Evolutionary conservation across 257 asterid genomes (phyloP), one percentile per base, ranked within the genome.

Genomic region (Rhazya stricta): DNA sequence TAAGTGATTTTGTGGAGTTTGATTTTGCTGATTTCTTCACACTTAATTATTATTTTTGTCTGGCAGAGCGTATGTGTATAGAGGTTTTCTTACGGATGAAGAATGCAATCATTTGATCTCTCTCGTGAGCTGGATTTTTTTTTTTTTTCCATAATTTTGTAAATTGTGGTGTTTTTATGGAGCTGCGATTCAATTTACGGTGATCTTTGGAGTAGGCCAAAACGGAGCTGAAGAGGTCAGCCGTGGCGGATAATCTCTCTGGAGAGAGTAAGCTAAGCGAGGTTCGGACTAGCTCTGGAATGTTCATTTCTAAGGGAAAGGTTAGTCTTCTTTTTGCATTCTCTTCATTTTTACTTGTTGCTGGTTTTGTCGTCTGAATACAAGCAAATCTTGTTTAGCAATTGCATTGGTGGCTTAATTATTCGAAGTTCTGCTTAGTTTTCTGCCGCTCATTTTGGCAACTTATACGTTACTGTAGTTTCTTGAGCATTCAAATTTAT

Each of bases 261-360:
- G 97, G 98, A 54, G 74, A 87, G 82, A 86, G 92, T 79, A 88
- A 82, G 79, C 87, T 85, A 29, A 92, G 97, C 71, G 93, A 89
- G 84, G 96, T 88, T 65, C 91, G 97, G 85, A 94, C 97, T 62
- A 92, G 98, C 89, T 92, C 98, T 23, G 98, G 97, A 69, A 94
- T 90, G 97, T 94, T 94, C 67, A 94, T 94, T 62, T 23, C 78
- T 30, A 94, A 90, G 81, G 96, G 51, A 67, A 92, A 90, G 98
- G 98, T 94, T 76, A 46, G 91, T 36, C 65, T 75, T 79, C 65
- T 71, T 37, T 11, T 23, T 15, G 6, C 18, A 25, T 32, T 27
- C 10, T 25, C 2, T 19, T 41, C 29, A 0, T 69, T 13, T 25
- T 23, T 50, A 34, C 19, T 48, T 54, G 30, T 29, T 63, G 34